Base-by-base conservation (phyloP, 331 rosid species). In the Telfairia occidentalis region DNA sequence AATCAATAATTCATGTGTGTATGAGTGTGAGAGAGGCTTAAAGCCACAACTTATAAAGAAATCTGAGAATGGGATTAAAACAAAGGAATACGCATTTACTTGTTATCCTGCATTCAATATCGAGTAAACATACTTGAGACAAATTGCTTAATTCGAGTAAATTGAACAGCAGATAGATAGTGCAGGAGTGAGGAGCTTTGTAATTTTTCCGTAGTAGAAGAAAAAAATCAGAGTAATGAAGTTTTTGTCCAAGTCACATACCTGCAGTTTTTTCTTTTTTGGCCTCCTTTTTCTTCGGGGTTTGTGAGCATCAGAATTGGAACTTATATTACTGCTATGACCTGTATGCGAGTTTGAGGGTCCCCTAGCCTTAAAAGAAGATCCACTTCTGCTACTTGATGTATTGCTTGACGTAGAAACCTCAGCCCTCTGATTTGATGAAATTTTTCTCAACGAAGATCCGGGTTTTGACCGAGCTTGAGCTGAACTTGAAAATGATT, bases 251-350 rank as follows among this genome's bases (percentile, higher is more conserved):
- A 48, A 69, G 74, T 30, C 18, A 29, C 66, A 30, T 79, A 95
- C 97, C 93, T 95, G 96, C 76, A 87, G 89, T 78, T 88, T 91
- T 63, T 88, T 91, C 88, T 95, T 95, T 88, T 89, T 95, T 70
- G 85, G 96, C 85, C 99, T 91, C 83, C 99, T 86, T 86, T 95
- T 95, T 80, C 96, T 88, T 77, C 90, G 80, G 53, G 99, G 96
- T 75, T 95, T 95, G 80, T 87, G 96, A 71, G 99, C 99, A 84
- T 95, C 99, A 32, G 97, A 95, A 84, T 95, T 95, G 83, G 99
- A 95, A 83, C 99, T 95, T 74, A 95, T 72, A 79, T 87, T 90
- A 82, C 99, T 95, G 63, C 97, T 89, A 30, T 85, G 96, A 79
- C 90, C 78, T 9, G 96, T 88, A 46, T 84, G 85, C 8, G 96